Conservation (phyloP, 1,284 basidiomycete genomes). For the Apiotrichum akiyoshidainum region DNA sequence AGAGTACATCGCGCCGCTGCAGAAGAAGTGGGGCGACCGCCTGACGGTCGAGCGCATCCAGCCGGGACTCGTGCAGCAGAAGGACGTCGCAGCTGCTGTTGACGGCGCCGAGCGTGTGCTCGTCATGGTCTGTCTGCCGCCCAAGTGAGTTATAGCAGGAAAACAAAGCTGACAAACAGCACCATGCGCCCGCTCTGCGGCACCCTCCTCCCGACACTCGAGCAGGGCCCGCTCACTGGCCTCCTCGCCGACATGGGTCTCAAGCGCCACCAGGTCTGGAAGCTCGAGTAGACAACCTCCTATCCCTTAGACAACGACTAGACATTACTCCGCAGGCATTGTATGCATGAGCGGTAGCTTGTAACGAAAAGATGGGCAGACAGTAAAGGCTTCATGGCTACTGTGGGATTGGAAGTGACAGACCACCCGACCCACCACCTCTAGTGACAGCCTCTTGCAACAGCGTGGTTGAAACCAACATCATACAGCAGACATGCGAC, state of each 20-base stretch:
- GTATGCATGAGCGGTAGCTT: too few species aligned
- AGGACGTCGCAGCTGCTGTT: conserved; percentile 9
- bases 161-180: conserved; percentile 15
- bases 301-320: conserved; percentile 11
- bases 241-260: conserved; percentile 39
- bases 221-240: conserved; percentile 43
- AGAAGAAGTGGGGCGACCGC: conserved; percentile 24
- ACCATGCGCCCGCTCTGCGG: conserved; percentile 44
- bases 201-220: conserved; percentile 32
- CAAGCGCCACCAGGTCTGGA: conserved; percentile 35
- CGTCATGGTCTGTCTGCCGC: conserved; percentile 45
- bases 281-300: conserved; percentile 32
- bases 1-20: conserved; percentile 19
- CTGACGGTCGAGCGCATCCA: conserved; percentile 22
- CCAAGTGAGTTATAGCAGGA: conserved; percentile 21
- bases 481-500: too few species aligned
- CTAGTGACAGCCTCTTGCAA: too few species aligned
- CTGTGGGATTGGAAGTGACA: too few species aligned
- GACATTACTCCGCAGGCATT: background rate
- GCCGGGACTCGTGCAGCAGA: conserved; percentile 3
- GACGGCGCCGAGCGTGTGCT: conserved; percentile 15
- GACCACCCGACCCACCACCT: too few species aligned
- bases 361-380: background rate
- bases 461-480: too few species aligned
- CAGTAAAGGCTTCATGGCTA: too few species aligned